Evolutionary conservation across 2,329 filamentous ascomycete genomes (phyloP).

Genomic region (Scedosporium boydii): DNA sequence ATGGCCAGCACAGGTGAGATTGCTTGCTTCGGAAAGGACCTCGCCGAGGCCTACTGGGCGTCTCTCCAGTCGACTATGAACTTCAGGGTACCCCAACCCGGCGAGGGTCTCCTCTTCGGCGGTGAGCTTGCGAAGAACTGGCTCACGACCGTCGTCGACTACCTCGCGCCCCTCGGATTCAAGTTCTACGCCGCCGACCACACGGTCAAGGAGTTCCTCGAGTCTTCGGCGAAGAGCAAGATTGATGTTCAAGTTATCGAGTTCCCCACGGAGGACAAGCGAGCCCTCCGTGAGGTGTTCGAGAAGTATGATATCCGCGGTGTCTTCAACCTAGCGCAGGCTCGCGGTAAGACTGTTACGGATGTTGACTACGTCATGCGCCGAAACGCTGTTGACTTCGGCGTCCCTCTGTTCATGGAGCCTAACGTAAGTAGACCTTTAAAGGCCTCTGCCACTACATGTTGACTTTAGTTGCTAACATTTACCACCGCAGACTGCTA

Average conservation of each 20-base stretch:
- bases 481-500: slow-evolving; percentile 60
- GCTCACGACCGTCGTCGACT: slow-evolving; percentile 74
- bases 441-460: neutral
- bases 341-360: slow-evolving; percentile 69
- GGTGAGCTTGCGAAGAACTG: slow-evolving; percentile 66
- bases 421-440: slow-evolving; percentile 61
- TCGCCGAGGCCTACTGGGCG: slow-evolving; percentile 96
- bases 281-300: slow-evolving; percentile 88
- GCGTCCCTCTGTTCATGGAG: slow-evolving; percentile 96
- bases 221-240: slow-evolving; percentile 57
- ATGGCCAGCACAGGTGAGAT: slow-evolving; percentile 97
- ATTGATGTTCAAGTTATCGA: slow-evolving; percentile 82
- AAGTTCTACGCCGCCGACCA: slow-evolving; percentile 82
- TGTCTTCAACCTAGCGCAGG: slow-evolving; percentile 87
- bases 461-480: slow-evolving; percentile 10
- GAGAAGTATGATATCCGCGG: slow-evolving; percentile 93
- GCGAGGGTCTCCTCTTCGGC: slow-evolving; percentile 90
- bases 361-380: slow-evolving; percentile 96
- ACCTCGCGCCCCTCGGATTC: slow-evolving; percentile 81
- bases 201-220: slow-evolving; percentile 74
- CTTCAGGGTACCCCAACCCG: slow-evolving; percentile 79
- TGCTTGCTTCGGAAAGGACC: slow-evolving; percentile 93
- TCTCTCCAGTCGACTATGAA: slow-evolving; percentile 97
- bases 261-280: slow-evolving; percentile 94
- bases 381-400: slow-evolving; percentile 96